Evolutionary conservation across 306 rosid genomes (phyloP).

Genomic region (Vigna nakashimae): DNA sequence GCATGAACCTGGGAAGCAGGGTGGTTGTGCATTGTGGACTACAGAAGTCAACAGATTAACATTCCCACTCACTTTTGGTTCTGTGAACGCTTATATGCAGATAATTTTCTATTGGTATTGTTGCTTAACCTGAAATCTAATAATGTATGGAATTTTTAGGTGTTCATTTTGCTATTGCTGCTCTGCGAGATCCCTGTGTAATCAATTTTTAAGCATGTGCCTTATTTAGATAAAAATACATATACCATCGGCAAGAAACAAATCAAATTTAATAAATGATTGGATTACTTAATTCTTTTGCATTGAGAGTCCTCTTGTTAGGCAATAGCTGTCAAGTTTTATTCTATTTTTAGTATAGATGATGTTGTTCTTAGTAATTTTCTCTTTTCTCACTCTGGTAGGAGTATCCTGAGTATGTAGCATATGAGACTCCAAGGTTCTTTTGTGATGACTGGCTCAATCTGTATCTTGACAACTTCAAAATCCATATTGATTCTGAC

Average conservation of each 20-base stretch:
- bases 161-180: slow-evolving; percentile 25
- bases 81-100: neutral
- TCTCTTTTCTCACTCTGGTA: slow-evolving; percentile 47
- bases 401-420: slow-evolving; percentile 86
- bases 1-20: slow-evolving; percentile 14
- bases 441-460: slow-evolving; percentile 98
- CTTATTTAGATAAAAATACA: slow-evolving; percentile 5
- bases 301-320: slow-evolving; percentile 3
- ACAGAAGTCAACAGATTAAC: neutral
- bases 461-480: slow-evolving; percentile 79
- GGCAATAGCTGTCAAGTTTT: neutral
- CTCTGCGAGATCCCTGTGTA: slow-evolving; percentile 11
- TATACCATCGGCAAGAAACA: neutral
- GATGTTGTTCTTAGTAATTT: slow-evolving; percentile 42
- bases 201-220: neutral
- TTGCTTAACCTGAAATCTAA: slow-evolving; percentile 24
- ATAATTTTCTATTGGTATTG: slow-evolving; percentile 10
- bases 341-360: slow-evolving; percentile 32
- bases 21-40: slow-evolving; percentile 17
- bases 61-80: slow-evolving; percentile 17
- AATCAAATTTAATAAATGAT: slow-evolving; percentile 24
- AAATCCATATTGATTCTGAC: slow-evolving; percentile 67
- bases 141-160: neutral
- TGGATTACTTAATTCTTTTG: neutral
- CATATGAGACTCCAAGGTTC: slow-evolving; percentile 76